Percentiles rank a stretch among this genome's conserved stretches.
Evolutionary conservation across 441 rosid species (phyloP).

Genomic region (Eruca vesicaria): DNA sequence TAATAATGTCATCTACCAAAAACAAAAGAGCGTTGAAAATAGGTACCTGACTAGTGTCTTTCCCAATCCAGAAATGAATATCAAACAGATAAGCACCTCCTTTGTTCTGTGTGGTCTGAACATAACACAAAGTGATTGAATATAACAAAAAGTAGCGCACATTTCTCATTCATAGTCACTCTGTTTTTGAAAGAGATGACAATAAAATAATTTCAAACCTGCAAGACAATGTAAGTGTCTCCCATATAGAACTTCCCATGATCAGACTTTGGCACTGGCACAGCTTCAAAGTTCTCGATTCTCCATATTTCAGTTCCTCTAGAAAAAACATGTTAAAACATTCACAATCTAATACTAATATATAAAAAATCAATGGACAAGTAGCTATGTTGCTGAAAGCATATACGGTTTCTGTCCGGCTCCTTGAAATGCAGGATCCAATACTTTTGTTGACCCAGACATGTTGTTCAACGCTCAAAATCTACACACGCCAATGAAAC

Average conservation of each 20-base stretch:
- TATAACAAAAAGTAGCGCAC: background rate
- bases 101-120: conserved; percentile 72
- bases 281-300: conserved; percentile 89
- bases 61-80: conserved; percentile 99
- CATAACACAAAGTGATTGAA: conserved; percentile 1
- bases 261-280: conserved; percentile 80
- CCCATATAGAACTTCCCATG: conserved; percentile 96
- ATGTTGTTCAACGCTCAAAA: conserved; percentile 43
- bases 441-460: conserved; percentile 75
- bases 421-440: conserved; percentile 98
- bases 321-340: conserved; percentile 17
- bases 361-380: conserved; percentile 4
- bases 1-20: background rate
- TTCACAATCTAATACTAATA: background rate
- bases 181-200: background rate
- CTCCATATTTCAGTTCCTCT: conserved; percentile 99
- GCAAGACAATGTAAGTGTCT: conserved; percentile 89
- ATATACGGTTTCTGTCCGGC: conserved; percentile 94
- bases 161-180: background rate
- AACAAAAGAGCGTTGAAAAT: background rate
- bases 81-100: conserved; percentile 90
- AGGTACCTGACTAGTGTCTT: conserved; percentile 92
- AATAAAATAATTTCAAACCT: conserved; percentile 41
- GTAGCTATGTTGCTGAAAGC: too few species aligned
- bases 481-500: conserved; percentile 21